Percentiles rank a stretch among this genome's conserved stretches.
Conservation (phyloP, 257 asterid species). For the Ligustrum vulgare region DNA sequence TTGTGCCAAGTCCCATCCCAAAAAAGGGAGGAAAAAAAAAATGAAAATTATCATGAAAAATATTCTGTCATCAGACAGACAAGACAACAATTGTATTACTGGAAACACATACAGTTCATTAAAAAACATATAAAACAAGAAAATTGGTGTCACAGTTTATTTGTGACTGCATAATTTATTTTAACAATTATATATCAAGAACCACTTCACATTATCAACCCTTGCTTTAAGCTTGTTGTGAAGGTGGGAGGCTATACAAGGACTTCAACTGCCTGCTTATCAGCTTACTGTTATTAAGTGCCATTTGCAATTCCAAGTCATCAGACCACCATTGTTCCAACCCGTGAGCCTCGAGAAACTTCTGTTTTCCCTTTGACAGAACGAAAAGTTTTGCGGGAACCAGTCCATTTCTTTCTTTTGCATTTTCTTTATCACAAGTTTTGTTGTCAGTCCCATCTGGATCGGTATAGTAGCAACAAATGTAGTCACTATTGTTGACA, state of each 20-base stretch:
- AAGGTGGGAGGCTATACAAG: slow-evolving; percentile 60
- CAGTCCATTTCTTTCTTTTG: slow-evolving; percentile 32
- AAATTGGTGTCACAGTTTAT: not conserved
- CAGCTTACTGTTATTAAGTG: slow-evolving; percentile 73
- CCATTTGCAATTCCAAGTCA: slow-evolving; percentile 79
- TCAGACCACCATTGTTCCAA: slow-evolving; percentile 99
- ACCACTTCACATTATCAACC: slow-evolving; percentile 15
- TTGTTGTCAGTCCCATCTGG: slow-evolving; percentile 38
- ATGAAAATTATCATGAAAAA: not conserved
- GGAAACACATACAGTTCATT: not conserved
- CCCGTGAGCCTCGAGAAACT: slow-evolving; percentile 95
- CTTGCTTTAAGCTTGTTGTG: slow-evolving; percentile 49
- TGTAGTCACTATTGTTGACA: slow-evolving; percentile 86
- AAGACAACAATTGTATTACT: not conserved
- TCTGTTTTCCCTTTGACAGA: slow-evolving; percentile 82
- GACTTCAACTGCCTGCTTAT: slow-evolving; percentile 89
- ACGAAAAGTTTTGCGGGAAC: slow-evolving; percentile 77
- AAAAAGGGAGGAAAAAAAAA: too few species aligned
- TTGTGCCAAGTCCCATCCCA: not conserved
- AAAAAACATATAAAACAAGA: not conserved
- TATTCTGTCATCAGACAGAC: not conserved
- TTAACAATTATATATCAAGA: not conserved
- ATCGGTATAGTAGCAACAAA: slow-evolving; percentile 85
- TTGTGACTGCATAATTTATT: not conserved
- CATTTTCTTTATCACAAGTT: slow-evolving; percentile 60